Base-by-base conservation (phyloP, 371 early-diverging fungal species). In the Chytridium lagenaria region DNA sequence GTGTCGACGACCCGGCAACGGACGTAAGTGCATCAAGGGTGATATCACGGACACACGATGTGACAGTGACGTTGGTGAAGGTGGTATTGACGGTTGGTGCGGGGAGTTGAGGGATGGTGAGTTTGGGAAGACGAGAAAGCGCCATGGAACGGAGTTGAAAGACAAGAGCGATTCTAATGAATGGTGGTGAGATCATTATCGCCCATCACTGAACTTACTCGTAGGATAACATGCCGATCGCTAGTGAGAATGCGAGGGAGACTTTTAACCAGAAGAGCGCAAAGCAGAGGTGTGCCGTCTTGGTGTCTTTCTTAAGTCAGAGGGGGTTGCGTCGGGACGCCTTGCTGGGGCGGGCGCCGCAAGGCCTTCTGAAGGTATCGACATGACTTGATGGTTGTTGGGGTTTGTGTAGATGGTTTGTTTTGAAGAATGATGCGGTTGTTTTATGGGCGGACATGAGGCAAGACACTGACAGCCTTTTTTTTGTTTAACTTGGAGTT, bases 181-280 rank as follows among this genome's bases (percentile, higher is more conserved):
- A n/a, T n/a, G n/a, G n/a, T n/a, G n/a, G n/a, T n/a, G n/a, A n/a
- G n/a, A n/a, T n/a, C n/a, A n/a, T n/a, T n/a, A n/a, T n/a, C n/a
- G n/a, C n/a, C n/a, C n/a, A n/a, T n/a, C n/a, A 37, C 19, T 7
- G 44, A 61, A 36, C 61, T 61, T 37, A 61, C 61, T 61, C 15
- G 23, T 61, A 61, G 30, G 61, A 61, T 37, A 61, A 23, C 34
- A 61, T 22, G 7, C 34, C 61, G 19, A 61, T 34, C 12, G 61
- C 61, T 34, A 44, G 2, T 3, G 40, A 40, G 44, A 66, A 66
- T 5, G 66, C 66, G 28, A 66, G 40, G 5, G 66, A 66, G 2
- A 44, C 66, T 28, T 66, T 66, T 15, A 66, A 16, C 66, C 66
- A 66, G 28, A 66, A 66, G n/a, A 38, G 49, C 10, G 44, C 44